phyloP scores from a whole-genome alignment of 148 eudicot genomes.

The Dianthus caryophyllus region DNA sequence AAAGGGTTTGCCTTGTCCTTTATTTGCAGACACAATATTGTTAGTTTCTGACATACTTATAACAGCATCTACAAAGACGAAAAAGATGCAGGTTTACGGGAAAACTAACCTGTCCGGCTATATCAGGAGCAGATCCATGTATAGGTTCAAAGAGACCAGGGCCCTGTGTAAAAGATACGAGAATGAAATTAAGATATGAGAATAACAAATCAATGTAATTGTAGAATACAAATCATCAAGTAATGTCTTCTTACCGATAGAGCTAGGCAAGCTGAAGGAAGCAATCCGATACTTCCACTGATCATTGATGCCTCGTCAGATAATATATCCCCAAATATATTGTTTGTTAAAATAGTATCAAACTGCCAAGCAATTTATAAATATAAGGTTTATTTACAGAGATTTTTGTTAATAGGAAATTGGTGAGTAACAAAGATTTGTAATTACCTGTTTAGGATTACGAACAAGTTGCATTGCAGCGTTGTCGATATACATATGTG shows the following conservation, averaged over 20 bases:
- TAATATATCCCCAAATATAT: constrained; percentile 89
- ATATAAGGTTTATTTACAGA: not conserved
- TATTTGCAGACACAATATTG: constrained; percentile 10
- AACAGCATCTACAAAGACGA: constrained; percentile 1
- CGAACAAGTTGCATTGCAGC: constrained; percentile 99
- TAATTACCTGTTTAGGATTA: constrained; percentile 79
- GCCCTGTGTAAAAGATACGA: constrained; percentile 42
- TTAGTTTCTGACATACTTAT: constrained; percentile 1
- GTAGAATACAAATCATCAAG: not conserved
- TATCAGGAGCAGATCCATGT: constrained; percentile 99
- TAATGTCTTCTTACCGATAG: constrained; percentile 55
- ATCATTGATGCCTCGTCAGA: constrained; percentile 98
- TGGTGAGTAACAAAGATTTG: not conserved
- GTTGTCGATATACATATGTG: constrained; percentile 98
- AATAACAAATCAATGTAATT: constrained; percentile 1
- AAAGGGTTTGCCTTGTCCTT: constrained; percentile 95
- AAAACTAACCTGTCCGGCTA: constrained; percentile 79
- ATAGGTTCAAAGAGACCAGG: constrained; percentile 97
- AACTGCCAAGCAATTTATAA: constrained; percentile 48
- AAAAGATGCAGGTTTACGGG: not conserved
- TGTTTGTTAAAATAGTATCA: constrained; percentile 91
- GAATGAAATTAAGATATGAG: not conserved
- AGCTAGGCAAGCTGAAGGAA: constrained; percentile 91
- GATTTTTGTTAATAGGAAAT: not conserved
- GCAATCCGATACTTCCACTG: constrained; percentile 97